Conservation (phyloP, 148 eudicot genomes). For the Spergularia bocconei region DNA sequence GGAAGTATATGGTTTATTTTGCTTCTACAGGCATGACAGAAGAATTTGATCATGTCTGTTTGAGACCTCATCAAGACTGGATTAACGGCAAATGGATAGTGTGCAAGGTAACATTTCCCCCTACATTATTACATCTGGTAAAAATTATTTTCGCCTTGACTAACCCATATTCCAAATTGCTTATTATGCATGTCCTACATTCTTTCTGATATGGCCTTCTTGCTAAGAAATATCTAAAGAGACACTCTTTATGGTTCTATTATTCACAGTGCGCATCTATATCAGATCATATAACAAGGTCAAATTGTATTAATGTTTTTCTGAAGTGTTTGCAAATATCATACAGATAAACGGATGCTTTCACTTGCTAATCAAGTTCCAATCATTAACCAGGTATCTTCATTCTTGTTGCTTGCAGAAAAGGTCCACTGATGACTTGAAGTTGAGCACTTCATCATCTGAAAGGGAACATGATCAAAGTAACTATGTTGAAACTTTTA, state of each 20-base stretch:
- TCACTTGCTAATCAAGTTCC: too few relatives aligned
- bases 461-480: background rate
- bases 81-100: slow-evolving; percentile 61
- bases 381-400: too few relatives aligned
- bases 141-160: background rate
- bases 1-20: slow-evolving; percentile 51
- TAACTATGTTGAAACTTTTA: background rate
- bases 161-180: too few relatives aligned
- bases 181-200: too few relatives aligned
- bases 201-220: too few relatives aligned
- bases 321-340: too few relatives aligned
- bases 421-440: slow-evolving; percentile 7
- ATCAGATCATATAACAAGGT: too few relatives aligned
- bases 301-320: too few relatives aligned
- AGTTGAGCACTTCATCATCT: slow-evolving; percentile 1
- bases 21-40: slow-evolving; percentile 37
- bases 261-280: too few relatives aligned
- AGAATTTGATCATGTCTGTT: slow-evolving; percentile 40
- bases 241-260: too few relatives aligned
- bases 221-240: too few relatives aligned
- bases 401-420: slow-evolving; percentile 17
- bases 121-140: background rate
- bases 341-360: too few relatives aligned
- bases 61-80: slow-evolving; percentile 74
- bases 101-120: slow-evolving; percentile 23